Percentiles rank a stretch among this genome's conserved stretches.
Evolutionary conservation across 441 rosid species (phyloP).

Genomic region (Populus hybrid): DNA sequence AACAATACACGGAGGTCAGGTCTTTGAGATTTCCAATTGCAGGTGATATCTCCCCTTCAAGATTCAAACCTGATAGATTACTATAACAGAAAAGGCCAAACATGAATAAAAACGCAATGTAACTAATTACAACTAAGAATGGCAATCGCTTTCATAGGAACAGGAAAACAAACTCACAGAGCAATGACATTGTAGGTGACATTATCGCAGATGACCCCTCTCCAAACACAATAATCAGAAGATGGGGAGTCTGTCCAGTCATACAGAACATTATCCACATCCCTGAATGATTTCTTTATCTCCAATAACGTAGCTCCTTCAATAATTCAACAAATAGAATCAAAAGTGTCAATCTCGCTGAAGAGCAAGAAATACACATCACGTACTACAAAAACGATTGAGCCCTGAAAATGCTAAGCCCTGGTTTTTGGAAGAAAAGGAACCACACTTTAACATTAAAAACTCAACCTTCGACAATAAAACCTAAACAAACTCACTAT

Average conservation of each 20-base stretch:
- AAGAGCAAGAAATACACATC: conserved; percentile 1
- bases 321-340: conserved; percentile 10
- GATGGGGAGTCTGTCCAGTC: conserved; percentile 82
- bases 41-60: conserved; percentile 89
- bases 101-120: not conserved
- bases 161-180: conserved; percentile 53
- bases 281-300: conserved; percentile 87
- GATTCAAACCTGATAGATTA: conserved; percentile 81
- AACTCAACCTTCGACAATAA: not conserved
- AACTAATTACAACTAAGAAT: not conserved
- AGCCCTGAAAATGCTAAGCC: conserved; percentile 1
- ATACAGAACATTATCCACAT: conserved; percentile 79
- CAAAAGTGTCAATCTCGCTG: conserved; percentile 8
- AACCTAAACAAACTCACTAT: not conserved
- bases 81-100: conserved; percentile 34
- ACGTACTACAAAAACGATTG: not conserved
- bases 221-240: conserved; percentile 86
- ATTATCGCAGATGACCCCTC: conserved; percentile 81
- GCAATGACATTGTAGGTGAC: conserved; percentile 75
- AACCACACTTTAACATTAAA: conserved; percentile 1
- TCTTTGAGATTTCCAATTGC: conserved; percentile 76
- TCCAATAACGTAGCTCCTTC: conserved; percentile 75
- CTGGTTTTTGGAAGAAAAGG: not conserved
- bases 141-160: not conserved
- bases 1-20: conserved; percentile 56